These are phyloP conservation scores for Picea sitchensis DNA, from an alignment of 75 land plant species.

Conservation along the genomic window DNA sequence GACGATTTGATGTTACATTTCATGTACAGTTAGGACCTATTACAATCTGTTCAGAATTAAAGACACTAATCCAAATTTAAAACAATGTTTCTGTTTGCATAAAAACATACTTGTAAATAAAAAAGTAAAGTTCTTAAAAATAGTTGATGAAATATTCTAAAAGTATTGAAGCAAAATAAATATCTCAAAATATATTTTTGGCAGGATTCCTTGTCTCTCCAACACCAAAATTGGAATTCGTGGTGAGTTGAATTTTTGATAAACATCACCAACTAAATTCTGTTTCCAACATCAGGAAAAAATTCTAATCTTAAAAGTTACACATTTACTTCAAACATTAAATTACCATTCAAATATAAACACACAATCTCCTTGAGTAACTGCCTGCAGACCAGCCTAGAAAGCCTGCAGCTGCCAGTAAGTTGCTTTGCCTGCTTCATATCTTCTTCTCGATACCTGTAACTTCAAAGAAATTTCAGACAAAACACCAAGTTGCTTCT, in stretches of 20 bases:
- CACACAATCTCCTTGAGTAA: neutral
- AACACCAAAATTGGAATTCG: conserved; percentile 64
- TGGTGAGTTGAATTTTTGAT: conserved; percentile 87
- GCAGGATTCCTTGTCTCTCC: conserved; percentile 85
- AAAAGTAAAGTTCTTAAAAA: no score
- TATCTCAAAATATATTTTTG: conserved; percentile 56
- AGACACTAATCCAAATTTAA: no score
- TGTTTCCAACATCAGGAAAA: conserved; percentile 13
- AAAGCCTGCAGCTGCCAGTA: conserved; percentile 96
- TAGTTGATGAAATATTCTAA: no score
- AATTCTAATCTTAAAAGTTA: neutral
- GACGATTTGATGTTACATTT: neutral
- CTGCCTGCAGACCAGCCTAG: conserved; percentile 86
- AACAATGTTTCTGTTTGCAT: no score
- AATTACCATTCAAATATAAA: neutral
- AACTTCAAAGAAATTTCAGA: conserved; percentile 4
- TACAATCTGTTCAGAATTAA: no score
- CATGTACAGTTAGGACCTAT: neutral
- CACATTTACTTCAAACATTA: neutral
- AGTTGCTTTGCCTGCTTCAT: conserved; percentile 86
- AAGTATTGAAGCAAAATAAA: neutral
- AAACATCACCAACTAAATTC: conserved; percentile 84
- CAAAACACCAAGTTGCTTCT: neutral
- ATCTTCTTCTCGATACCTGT: conserved; percentile 85
- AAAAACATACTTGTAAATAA: no score